phyloP scores from a whole-genome alignment of 2,329 filamentous ascomycete genomes.

The Orbilia blumenaviensis region DNA sequence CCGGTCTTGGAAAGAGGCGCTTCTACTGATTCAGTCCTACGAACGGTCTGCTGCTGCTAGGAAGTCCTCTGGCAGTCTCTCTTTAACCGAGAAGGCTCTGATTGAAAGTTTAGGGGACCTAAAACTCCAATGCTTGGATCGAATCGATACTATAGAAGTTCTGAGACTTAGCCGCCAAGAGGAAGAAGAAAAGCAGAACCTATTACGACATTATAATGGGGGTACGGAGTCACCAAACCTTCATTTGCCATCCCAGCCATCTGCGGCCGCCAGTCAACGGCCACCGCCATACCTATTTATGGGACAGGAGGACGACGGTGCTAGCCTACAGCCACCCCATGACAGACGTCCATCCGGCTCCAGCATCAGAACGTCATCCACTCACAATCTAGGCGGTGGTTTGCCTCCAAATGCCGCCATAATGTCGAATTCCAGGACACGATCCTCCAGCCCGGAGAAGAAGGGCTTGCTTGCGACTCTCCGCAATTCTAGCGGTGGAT shows the following conservation, averaged over 20 bases:
- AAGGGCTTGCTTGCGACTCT: constrained; percentile 56
- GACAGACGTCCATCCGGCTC: constrained; percentile 25
- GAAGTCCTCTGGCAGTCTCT: constrained; percentile 75
- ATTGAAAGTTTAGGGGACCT: constrained; percentile 82
- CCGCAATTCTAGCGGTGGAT: constrained; percentile 50
- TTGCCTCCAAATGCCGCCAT: constrained; percentile 35
- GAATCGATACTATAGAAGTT: constrained; percentile 86
- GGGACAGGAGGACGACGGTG: constrained; percentile 65
- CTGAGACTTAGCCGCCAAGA: constrained; percentile 73
- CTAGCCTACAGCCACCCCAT: constrained; percentile 61
- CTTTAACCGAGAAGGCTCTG: constrained; percentile 83
- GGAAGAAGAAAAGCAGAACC: constrained; percentile 58
- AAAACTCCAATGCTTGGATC: constrained; percentile 90
- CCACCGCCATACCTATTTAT: constrained; percentile 63
- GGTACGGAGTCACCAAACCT: constrained; percentile 23
- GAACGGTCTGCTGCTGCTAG: constrained; percentile 62
- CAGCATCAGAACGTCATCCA: constrained; percentile 37
- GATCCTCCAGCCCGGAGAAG: constrained; percentile 56
- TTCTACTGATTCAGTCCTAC: constrained; percentile 82
- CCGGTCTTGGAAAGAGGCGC: constrained; percentile 85
- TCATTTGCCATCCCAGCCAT: constrained; percentile 32
- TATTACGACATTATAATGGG: constrained; percentile 43
- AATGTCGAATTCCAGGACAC: constrained; percentile 14
- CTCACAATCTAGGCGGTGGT: constrained; percentile 13
- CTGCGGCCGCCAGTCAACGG: constrained; percentile 61